Evolutionary conservation across 805 yeast genomes (phyloP).

Genomic region (Yarrowia divulgata): DNA sequence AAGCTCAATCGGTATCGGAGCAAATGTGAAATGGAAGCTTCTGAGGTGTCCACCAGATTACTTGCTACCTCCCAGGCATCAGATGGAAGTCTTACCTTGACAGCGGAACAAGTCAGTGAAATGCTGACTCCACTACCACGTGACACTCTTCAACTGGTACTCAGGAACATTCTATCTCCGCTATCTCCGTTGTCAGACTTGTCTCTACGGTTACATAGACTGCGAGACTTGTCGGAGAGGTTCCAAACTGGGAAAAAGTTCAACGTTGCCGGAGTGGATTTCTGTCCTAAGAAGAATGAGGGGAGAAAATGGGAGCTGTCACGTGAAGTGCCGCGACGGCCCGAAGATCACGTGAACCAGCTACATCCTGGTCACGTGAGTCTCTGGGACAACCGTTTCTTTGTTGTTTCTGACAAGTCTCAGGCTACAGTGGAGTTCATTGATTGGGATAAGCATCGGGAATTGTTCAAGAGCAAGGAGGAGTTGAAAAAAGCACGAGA

Average conservation of each 20-base stretch:
- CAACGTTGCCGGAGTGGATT: slow-evolving; percentile 21
- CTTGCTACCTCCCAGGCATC: background rate
- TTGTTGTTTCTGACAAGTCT: background rate
- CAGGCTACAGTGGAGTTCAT: background rate
- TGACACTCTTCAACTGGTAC: background rate
- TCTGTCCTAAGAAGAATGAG: background rate
- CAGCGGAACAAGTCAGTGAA: background rate
- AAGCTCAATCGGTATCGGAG: background rate
- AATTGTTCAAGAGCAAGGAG: slow-evolving; percentile 1
- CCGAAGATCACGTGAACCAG: background rate
- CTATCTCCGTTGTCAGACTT: slow-evolving; percentile 24
- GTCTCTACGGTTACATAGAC: slow-evolving; percentile 19
- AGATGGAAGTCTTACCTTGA: background rate
- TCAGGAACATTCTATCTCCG: slow-evolving; percentile 1
- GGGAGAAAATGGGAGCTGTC: background rate
- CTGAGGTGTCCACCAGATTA: background rate
- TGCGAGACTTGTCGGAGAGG: slow-evolving; percentile 1
- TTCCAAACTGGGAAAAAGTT: background rate
- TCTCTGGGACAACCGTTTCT: slow-evolving; percentile 37
- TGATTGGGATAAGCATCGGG: slow-evolving; percentile 10
- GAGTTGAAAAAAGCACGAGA: background rate
- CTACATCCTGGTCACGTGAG: background rate
- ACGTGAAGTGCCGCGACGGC: slow-evolving; percentile 14
- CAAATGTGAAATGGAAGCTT: background rate
- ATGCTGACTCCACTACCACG: background rate